These are phyloP conservation scores for Coemansia sp. DNA, from an alignment of 192 early-diverging fungal genomes.

Conservation along the genomic window DNA sequence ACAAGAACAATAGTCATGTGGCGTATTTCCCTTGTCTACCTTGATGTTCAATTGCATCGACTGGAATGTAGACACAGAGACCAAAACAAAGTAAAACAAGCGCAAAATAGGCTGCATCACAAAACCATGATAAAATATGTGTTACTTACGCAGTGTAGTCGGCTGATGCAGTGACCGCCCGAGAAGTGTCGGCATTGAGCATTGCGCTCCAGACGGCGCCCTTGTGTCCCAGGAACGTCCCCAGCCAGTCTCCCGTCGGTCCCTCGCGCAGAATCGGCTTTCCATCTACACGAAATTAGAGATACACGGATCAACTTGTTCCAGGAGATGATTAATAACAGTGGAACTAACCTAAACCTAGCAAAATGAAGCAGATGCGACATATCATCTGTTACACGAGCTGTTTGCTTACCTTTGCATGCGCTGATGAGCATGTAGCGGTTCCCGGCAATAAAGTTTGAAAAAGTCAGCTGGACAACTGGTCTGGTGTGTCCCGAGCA, in stretches of 20 bases:
- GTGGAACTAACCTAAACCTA: background rate
- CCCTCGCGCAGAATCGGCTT: slow-evolving; percentile 86
- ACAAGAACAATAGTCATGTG: too few species aligned
- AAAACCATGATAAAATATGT: background rate
- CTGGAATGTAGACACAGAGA: background rate
- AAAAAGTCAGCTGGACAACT: slow-evolving; percentile 85
- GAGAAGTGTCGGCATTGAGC: slow-evolving; percentile 70
- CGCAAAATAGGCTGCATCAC: background rate
- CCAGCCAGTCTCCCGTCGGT: slow-evolving; percentile 90
- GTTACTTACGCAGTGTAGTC: slow-evolving; percentile 82
- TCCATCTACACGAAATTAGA: slow-evolving; percentile 55
- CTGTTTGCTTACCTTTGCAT: slow-evolving; percentile 63
- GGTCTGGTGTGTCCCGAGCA: slow-evolving; percentile 90
- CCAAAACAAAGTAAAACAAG: background rate
- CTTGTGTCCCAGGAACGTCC: slow-evolving; percentile 87
- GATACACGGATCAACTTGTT: background rate
- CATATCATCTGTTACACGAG: background rate
- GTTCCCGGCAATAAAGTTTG: slow-evolving; percentile 66
- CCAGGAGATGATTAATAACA: background rate
- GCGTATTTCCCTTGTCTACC: too few species aligned
- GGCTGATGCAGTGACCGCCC: slow-evolving; percentile 87
- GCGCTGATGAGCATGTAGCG: slow-evolving; percentile 80
- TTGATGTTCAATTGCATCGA: too few species aligned
- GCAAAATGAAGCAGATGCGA: too few species aligned
- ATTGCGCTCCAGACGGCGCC: slow-evolving; percentile 89